Percentiles rank a stretch among this genome's conserved stretches.
These are phyloP conservation scores for Kazachstania psychrophila DNA, from an alignment of 805 yeast species.

Conservation along the genomic window DNA sequence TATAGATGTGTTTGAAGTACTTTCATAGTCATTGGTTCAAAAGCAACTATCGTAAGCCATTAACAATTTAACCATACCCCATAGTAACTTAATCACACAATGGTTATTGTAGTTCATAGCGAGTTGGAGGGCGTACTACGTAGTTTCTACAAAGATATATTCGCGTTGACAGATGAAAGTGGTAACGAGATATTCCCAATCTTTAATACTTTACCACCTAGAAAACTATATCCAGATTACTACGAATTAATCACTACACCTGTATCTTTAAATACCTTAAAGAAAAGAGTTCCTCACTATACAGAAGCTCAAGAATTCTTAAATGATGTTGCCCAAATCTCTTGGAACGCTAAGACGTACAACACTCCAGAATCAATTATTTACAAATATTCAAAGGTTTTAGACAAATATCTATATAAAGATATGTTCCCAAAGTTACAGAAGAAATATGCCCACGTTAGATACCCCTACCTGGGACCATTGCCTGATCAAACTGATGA, in stretches of 20 bases:
- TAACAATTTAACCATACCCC: too few species aligned
- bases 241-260: slow-evolving; percentile 71
- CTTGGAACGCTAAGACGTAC: slow-evolving; percentile 83
- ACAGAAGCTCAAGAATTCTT: slow-evolving; percentile 60
- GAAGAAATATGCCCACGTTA: slow-evolving; percentile 27
- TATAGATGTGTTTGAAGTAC: too few species aligned
- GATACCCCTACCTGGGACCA: slow-evolving; percentile 52
- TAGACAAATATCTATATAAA: slow-evolving; percentile 34
- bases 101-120: slow-evolving; percentile 3
- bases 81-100: too few species aligned
- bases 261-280: slow-evolving; percentile 66
- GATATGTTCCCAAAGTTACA: slow-evolving; percentile 30
- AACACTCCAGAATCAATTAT: slow-evolving; percentile 62
- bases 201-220: slow-evolving; percentile 46
- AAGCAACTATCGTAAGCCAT: not conserved
- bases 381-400: slow-evolving; percentile 54
- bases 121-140: slow-evolving; percentile 8
- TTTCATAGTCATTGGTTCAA: not conserved
- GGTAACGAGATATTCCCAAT: slow-evolving; percentile 24
- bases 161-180: slow-evolving; percentile 20
- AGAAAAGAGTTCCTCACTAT: slow-evolving; percentile 51
- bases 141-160: slow-evolving; percentile 8
- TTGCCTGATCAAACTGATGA: slow-evolving; percentile 41
- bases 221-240: slow-evolving; percentile 63
- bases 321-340: slow-evolving; percentile 69